Base-by-base conservation (phyloP, 2,329 filamentous ascomycete species). In the Pyricularia sp. region DNA sequence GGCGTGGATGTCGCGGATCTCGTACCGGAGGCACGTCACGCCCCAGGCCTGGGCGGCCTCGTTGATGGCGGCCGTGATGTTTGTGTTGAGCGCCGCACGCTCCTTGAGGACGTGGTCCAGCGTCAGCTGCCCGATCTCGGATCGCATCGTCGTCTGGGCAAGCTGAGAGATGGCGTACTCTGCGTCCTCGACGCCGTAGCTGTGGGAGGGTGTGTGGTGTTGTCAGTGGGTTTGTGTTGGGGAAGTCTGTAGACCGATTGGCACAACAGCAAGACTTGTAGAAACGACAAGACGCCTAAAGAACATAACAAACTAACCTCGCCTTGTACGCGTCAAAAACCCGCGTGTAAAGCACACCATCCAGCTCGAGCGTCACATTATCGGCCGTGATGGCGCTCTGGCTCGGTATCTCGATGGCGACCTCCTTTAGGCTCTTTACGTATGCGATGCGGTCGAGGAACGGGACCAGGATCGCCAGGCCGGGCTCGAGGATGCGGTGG, bases 291-390 rank as follows among this genome's bases (percentile, higher is more conserved):
- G 6, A 10, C 26, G n/a, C 26, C 26, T 26, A 53, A 30, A 9
- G 13, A 8, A 12, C 8, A 35, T 26, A 2, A 26, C 26, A 8
- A 63, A 71, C 82, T 72, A 77, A 93, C 89, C 90, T 94, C 22
- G 94, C 94, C 79, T 97, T 99, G 78, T 96, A 99, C 12, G 94
- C 93, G 76, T 99, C 94, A 75, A 97, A 96, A 1, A 99, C 93
- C 66, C 94, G 83, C 6, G 94, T 99, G 75, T 96, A 99, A 63
- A 99, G 79, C 53, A 99, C 91, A 70, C 94, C 94, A 75, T 99
- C 94, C 49, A 99, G 84, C 77, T 97, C 94, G 67, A 99, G 80
- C 2, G 94, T 99, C 35, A 99, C 94, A 72, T 99, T 99, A 81
- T 99, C 94, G 65, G 94, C 93, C 1, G 94, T 99, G 74, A 99